Conservation (phyloP, 495 filamentous ascomycete species). For the Chaetomidium leptoderma region DNA sequence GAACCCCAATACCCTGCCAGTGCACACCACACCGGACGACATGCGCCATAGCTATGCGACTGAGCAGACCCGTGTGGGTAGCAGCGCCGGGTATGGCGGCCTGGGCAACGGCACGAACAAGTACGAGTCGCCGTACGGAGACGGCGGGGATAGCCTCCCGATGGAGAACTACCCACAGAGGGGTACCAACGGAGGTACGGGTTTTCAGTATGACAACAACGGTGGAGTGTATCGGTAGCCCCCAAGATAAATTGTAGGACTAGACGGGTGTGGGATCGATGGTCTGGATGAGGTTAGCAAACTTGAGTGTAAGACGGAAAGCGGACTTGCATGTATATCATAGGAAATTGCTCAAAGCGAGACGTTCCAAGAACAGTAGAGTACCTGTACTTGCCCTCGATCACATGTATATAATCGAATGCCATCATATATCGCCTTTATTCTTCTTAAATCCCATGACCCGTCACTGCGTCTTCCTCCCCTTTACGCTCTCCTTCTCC, state of each 20-base stretch:
- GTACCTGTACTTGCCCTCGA: neutral
- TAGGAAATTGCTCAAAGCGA: neutral
- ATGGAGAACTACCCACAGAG: conserved; percentile 1
- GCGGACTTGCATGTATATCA: neutral
- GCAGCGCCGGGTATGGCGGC: conserved; percentile 18
- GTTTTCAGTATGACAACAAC: conserved; percentile 12
- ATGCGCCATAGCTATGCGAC: conserved; percentile 41
- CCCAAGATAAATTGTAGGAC: too few species aligned
- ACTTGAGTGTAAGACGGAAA: neutral
- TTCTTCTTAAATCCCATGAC: neutral
- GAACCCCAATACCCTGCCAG: conserved; percentile 34
- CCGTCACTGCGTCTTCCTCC: conserved; percentile 4
- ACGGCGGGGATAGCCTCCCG: neutral
- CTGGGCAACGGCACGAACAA: conserved; percentile 25
- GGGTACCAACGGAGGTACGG: neutral
- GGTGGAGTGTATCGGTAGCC: conserved; percentile 3
- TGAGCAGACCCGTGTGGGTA: conserved; percentile 35
- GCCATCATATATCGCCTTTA: neutral
- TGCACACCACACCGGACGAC: conserved; percentile 39
- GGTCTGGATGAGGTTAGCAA: neutral
- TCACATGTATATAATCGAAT: neutral
- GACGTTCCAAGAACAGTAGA: neutral
- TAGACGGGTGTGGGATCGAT: neutral
- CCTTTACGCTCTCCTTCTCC: conserved; percentile 4
- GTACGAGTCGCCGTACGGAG: conserved; percentile 29